A percentile compares a stretch with the other conserved stretches of the same genome.
phyloP scores from a whole-genome alignment of 2,329 filamentous ascomycete genomes.

The Ceratocystis cubensis region DNA sequence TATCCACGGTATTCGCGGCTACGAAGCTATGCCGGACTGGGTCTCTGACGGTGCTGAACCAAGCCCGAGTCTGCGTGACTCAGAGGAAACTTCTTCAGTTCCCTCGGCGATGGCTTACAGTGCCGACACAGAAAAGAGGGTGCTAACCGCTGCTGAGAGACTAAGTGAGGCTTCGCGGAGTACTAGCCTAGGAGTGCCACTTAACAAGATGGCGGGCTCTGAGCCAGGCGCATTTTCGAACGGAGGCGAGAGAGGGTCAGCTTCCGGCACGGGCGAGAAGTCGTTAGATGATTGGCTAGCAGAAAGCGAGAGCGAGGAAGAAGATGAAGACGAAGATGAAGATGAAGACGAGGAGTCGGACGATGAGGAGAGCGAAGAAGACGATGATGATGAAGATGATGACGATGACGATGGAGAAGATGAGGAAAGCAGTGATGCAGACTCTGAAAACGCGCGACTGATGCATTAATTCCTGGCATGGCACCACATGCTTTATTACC shows the following conservation, averaged over 20 bases:
- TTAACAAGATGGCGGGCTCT: not conserved
- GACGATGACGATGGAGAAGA: slow-evolving; percentile 35
- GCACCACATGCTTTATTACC: not conserved
- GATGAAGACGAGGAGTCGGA: slow-evolving; percentile 39
- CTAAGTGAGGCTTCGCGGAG: slow-evolving; percentile 44
- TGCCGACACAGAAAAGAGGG: slow-evolving; percentile 27
- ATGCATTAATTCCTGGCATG: slow-evolving; percentile 28
- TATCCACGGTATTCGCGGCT: slow-evolving; percentile 62
- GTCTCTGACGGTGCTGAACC: slow-evolving; percentile 70
- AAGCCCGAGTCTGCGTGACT: slow-evolving; percentile 57
- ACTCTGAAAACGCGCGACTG: slow-evolving; percentile 34
- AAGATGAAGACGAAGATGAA: slow-evolving; percentile 38
- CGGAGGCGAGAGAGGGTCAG: slow-evolving; percentile 23
- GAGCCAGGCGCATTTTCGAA: not conserved
- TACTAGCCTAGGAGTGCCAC: slow-evolving; percentile 27
- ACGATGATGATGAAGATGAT: slow-evolving; percentile 36
- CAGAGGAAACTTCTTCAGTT: slow-evolving; percentile 31
- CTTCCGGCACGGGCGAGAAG: slow-evolving; percentile 51
- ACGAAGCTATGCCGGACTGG: slow-evolving; percentile 72
- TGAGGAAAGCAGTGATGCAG: slow-evolving; percentile 38
- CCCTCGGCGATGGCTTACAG: slow-evolving; percentile 29
- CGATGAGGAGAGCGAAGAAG: slow-evolving; percentile 41
- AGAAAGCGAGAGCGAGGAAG: slow-evolving; percentile 51
- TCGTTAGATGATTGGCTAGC: slow-evolving; percentile 88
- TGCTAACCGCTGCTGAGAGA: slow-evolving; percentile 47